A percentile compares a stretch with the other conserved stretches of the same genome.
phyloP scores from a whole-genome alignment of 192 early-diverging fungal genomes.

The Entophlyctis helioformis region DNA sequence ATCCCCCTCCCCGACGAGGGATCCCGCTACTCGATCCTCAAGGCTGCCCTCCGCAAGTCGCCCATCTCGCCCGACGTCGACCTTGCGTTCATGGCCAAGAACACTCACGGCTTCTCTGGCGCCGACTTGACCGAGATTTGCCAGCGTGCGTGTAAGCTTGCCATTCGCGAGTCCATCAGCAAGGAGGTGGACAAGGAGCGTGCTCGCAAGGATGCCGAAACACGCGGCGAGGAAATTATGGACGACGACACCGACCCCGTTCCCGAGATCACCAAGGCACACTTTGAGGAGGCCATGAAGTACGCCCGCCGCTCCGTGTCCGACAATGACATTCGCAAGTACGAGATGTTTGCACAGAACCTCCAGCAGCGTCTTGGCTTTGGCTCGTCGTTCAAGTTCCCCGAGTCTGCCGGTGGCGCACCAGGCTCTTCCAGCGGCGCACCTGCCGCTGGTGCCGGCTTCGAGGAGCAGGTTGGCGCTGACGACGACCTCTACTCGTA shows the following conservation, averaged over 20 bases:
- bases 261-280: slow-evolving; percentile 82
- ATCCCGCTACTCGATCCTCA: slow-evolving; percentile 74
- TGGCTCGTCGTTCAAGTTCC: slow-evolving; percentile 90
- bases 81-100: slow-evolving; percentile 72
- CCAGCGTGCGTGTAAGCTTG: slow-evolving; percentile 93
- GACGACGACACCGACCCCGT: slow-evolving; percentile 69
- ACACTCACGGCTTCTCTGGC: slow-evolving; percentile 90
- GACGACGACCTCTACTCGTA: slow-evolving; percentile 81
- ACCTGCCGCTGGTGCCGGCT: slow-evolving; percentile 29
- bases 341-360: slow-evolving; percentile 99
- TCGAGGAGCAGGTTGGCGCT: slow-evolving; percentile 48
- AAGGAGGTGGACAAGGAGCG: slow-evolving; percentile 66
- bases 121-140: slow-evolving; percentile 98
- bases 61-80: slow-evolving; percentile 73
- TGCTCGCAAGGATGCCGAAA: slow-evolving; percentile 52
- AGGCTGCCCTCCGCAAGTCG: slow-evolving; percentile 87
- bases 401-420: slow-evolving; percentile 35
- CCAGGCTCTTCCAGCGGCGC: slow-evolving; percentile 8
- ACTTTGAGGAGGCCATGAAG: slow-evolving; percentile 99
- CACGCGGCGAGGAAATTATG: slow-evolving; percentile 65
- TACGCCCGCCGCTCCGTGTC: slow-evolving; percentile 91
- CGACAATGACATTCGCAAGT: slow-evolving; percentile 94
- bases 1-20: slow-evolving; percentile 85
- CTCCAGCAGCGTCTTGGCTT: slow-evolving; percentile 91
- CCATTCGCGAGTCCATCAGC: slow-evolving; percentile 93